Base-by-base conservation (phyloP, 441 rosid genomes). In the Euphorbia schlechtendalii region DNA sequence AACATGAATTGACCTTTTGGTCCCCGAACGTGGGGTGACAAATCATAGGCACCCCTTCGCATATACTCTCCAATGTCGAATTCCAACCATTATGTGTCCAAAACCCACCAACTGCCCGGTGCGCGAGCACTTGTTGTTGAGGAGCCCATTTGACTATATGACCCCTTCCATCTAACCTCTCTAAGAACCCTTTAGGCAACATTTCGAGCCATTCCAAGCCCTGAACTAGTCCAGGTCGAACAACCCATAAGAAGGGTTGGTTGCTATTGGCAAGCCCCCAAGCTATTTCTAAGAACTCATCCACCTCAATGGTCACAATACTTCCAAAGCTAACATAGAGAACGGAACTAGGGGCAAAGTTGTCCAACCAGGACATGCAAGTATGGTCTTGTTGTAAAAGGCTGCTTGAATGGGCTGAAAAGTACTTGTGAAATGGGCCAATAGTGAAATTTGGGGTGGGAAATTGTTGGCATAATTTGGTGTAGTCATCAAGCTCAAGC, bases 41-140 rank as follows among this genome's bases (percentile, higher is more conserved):
- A 13, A 85, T 81, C 89, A 85, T 78, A 0, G 86, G 89, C 18
- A 87, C 82, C 3, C 88, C 88, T 85, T n/a, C n/a, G n/a, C n/a
- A n/a, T n/a, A n/a, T n/a, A n/a, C n/a, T n/a, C n/a, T n/a, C n/a
- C n/a, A n/a, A n/a, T n/a, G n/a, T n/a, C n/a, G n/a, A n/a, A n/a
- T n/a, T n/a, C n/a, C n/a, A n/a, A n/a, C n/a, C n/a, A 62, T 63
- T 74, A 40, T 87, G 94, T 8, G 81, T 83, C 81, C 82, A 83
- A 70, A 82, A 87, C 27, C 76, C 84, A 0, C 82, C 88, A 9
- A 76, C 63, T 0, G 84, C 69, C 4, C 72, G 69, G 57, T 83
- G 90, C 17, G 72, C 79, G 18, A 87, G 45, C n/a, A 87, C 83
- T 54, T 80, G 81, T 5, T 64, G 67, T 24, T 83, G 87, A 0